These are phyloP conservation scores for Nadsonia fulvescens DNA, from an alignment of 805 yeast genomes.

Conservation along the genomic window DNA sequence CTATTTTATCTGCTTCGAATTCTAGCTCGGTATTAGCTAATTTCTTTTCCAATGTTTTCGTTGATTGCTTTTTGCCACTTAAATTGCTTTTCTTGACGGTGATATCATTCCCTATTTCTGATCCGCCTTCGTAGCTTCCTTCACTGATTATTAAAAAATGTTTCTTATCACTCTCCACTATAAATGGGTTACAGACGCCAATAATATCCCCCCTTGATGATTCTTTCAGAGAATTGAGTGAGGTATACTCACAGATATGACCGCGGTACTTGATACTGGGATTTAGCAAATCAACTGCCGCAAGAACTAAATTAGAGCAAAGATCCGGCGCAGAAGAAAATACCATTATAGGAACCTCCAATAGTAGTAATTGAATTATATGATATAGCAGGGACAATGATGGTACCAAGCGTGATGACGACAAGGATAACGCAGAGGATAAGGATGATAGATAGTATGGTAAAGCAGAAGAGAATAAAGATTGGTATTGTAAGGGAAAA, in stretches of 20 bases:
- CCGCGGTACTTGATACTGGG: conserved; percentile 9
- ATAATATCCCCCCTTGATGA: too few species aligned
- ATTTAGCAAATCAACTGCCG: conserved; percentile 9
- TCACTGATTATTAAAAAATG: too few species aligned
- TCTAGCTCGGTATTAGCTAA: too few species aligned
- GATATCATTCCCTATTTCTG: too few species aligned
- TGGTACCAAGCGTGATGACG: conserved; percentile 3
- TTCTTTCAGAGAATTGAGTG: too few species aligned
- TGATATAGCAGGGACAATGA: conserved; percentile 8
- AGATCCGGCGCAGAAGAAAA: conserved; percentile 11
- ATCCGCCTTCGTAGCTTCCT: too few species aligned
- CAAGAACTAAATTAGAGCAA: conserved; percentile 10
- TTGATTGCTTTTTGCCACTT: too few species aligned
- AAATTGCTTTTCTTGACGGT: too few species aligned
- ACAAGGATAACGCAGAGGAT: conserved; percentile 1
- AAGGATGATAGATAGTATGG: not conserved
- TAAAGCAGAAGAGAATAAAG: conserved; percentile 2
- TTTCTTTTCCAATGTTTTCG: too few species aligned
- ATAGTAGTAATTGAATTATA: conserved; percentile 11
- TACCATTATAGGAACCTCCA: conserved; percentile 9
- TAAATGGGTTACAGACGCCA: too few species aligned
- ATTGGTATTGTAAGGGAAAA: not conserved
- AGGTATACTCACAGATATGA: conserved; percentile 12
- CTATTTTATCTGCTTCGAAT: too few species aligned
- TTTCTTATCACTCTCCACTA: too few species aligned